Base-by-base conservation (phyloP, 495 filamentous ascomycete species). In the Tetracladium setigerum region DNA sequence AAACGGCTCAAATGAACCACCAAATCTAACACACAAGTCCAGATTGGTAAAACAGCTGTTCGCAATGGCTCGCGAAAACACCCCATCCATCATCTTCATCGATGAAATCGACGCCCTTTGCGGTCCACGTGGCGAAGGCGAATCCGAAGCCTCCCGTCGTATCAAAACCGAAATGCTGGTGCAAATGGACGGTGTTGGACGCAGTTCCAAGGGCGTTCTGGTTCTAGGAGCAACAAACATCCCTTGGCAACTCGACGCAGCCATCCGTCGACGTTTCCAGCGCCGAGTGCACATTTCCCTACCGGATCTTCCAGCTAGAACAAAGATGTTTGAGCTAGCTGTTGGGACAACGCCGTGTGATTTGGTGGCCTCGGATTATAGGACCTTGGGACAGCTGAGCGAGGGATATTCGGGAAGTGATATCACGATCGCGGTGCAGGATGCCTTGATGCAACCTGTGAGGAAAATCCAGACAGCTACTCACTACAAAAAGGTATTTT, bases 81-180 rank as follows among this genome's bases (percentile, higher is more conserved):
- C 87, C 56, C 92, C 92, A 0, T 89, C 89, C 5, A 97, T 99
- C 61, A 95, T 99, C 65, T 99, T 99, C 69, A 97, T 99, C 63
- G 92, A 99, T 64, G 92, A 99, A 67, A 88, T 99, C 56, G 92
- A 99, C 63, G 92, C 92, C 4, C 79, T 99, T 18, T 97, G 94
- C 59, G 92, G 94, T 1, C 91, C 92, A 2, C 79, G 92, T 56
- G 94, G 94, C 49, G 92, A 99, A 73, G 92, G 92, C 59, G 92
- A 99, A 68, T 95, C 87, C 1, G 92, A 99, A 73, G 92, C 92
- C 1, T 95, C 89, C 19, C 80, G 92, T 44, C 83, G 92, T 55
- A 97, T 99, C 68, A 99, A 99, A 63, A 99, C 92, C 13, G 92
- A 99, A 64, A 79, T 99, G 63, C 77, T 99, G 15, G 94, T 99